Percentiles rank a stretch among this genome's conserved stretches.
Conservation (phyloP, 2,329 filamentous ascomycete genomes). For the Ascochyta clinopodiicola region DNA sequence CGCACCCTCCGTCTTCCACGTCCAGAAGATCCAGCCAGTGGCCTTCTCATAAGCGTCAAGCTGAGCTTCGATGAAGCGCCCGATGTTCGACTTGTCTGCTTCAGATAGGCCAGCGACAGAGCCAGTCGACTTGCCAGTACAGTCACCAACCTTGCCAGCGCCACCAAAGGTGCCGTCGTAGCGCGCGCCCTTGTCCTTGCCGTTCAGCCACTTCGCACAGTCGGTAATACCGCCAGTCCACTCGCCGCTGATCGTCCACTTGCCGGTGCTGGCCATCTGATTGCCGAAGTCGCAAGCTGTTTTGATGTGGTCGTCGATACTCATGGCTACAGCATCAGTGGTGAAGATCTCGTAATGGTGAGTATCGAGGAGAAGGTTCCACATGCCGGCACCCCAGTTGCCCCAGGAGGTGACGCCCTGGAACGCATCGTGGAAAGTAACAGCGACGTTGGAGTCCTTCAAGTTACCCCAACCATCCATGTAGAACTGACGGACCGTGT, state of each 20-base stretch:
- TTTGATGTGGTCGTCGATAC: conserved; percentile 48
- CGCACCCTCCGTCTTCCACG: conserved; percentile 58
- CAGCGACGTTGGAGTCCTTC: conserved; percentile 49
- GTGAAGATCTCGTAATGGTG: conserved; percentile 59
- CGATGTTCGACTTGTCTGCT: conserved; percentile 53
- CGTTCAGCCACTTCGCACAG: conserved; percentile 58
- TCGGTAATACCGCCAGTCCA: conserved; percentile 57
- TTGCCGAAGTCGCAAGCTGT: conserved; percentile 54
- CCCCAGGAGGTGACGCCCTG: conserved; percentile 53
- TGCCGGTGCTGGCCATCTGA: conserved; percentile 55
- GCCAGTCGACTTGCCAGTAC: conserved; percentile 54
- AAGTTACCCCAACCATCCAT: conserved; percentile 57
- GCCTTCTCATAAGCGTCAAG: conserved; percentile 57
- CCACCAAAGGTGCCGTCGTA: conserved; percentile 53
- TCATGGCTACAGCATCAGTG: conserved; percentile 46
- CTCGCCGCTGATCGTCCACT: conserved; percentile 57
- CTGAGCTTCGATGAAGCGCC: conserved; percentile 56
- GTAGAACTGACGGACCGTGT: conserved; percentile 55
- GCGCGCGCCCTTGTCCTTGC: conserved; percentile 54
- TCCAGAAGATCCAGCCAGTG: conserved; percentile 59
- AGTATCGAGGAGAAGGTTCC: conserved; percentile 54
- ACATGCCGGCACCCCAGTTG: conserved; percentile 54
- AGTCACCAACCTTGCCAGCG: conserved; percentile 51
- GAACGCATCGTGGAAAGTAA: conserved; percentile 58
- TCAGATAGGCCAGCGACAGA: conserved; percentile 50